Base-by-base conservation (phyloP, 73 alveolate species). In the Halteria grandinella region DNA sequence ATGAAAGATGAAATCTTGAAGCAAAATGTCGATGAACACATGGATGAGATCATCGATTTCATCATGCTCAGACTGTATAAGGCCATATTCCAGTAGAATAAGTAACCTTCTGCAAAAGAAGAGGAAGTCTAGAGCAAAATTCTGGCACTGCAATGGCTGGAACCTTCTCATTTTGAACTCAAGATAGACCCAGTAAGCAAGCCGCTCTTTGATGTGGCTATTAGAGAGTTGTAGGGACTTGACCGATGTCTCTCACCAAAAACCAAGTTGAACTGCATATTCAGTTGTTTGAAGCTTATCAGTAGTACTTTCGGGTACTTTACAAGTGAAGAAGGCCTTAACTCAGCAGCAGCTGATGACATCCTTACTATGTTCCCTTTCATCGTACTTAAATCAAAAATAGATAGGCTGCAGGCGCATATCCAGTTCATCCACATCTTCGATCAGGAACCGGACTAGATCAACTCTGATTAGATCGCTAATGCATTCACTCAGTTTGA, bases 341-440 rank as follows among this genome's bases (percentile, higher is more conserved):
- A 41, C 29, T 36, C 80, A 44, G 80, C 80, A 10, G 29, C 62
- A 25, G 80, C 80, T 34, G 80, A 66, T 66, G 80, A 66, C 28
- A 66, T 66, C 69, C 66, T 66, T 1, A 50, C 43, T 18, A 66
- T 66, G 18, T 66, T 66, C 43, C 80, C 80, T 5, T 66, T 45
- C 47, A 66, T 66, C 28, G 43, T 66, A 4, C 34, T 66, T 6
- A 66, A 21, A 66, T 34, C 80, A 2, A 41, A 47, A 28, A 66
- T 66, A 3, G 80, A 66, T 17, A 41, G 80, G 12, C 52, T 66
- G 17, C 14, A 32, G n/a, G 80, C 54, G 23, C 80, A 66, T 45
- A 44, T 66, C 18, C 43, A 66, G 80, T 66, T 23, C 34, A 66
- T 66, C 10, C 43, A 47, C 39, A 66, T 66, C 29, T 66, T 66